Percentiles rank a stretch among this genome's conserved stretches.
phyloP scores from a whole-genome alignment of 495 filamentous ascomycete species.

The Aspergillus mulundensis region DNA sequence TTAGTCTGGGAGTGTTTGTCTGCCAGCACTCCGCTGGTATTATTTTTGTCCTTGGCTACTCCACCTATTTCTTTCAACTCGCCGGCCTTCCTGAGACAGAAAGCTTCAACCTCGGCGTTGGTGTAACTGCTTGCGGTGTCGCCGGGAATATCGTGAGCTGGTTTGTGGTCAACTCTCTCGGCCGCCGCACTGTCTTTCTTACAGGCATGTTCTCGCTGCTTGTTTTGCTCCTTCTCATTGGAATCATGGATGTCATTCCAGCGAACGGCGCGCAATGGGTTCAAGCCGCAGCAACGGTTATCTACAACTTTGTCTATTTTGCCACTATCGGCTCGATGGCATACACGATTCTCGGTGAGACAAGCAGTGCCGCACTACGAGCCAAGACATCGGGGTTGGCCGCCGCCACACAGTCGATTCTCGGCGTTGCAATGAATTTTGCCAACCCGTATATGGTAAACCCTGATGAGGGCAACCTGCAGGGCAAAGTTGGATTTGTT shows the following conservation, averaged over 20 bases:
- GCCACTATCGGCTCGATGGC: background rate
- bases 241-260: background rate
- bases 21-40: background rate
- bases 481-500: background rate
- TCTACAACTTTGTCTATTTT: background rate
- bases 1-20: background rate
- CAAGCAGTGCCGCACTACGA: background rate
- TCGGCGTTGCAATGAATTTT: background rate
- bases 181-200: background rate
- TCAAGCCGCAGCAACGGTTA: background rate
- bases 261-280: background rate
- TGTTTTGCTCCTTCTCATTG: background rate
- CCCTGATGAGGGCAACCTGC: background rate
- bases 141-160: background rate
- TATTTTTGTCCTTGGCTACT: background rate
- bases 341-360: background rate
- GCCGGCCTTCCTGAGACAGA: background rate
- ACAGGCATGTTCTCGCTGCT: background rate
- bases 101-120: background rate
- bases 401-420: background rate
- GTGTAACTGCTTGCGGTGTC: background rate
- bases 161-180: background rate
- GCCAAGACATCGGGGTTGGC: background rate
- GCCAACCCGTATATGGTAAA: background rate
- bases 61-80: background rate